Conservation (phyloP, 768 basidiomycete species). For the Suillus americanus region DNA sequence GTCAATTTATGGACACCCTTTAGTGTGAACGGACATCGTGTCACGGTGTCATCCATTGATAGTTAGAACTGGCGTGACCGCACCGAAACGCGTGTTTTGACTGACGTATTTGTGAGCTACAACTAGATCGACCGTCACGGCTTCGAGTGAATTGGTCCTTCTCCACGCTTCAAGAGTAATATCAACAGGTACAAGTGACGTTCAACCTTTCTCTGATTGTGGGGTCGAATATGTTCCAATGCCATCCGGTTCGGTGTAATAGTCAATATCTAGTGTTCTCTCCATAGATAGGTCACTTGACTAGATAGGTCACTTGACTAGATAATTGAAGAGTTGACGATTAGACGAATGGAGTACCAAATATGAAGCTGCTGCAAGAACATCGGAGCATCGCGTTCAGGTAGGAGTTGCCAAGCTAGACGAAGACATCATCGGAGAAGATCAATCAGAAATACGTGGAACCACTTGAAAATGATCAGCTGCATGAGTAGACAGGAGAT, state of each 20-base stretch:
- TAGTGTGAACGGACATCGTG: no score
- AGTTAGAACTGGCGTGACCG: no score
- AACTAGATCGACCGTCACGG: no score
- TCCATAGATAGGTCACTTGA: neutral
- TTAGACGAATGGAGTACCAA: neutral
- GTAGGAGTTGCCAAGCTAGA: neutral
- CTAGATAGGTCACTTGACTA: neutral
- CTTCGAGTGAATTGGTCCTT: no score
- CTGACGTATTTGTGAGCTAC: no score
- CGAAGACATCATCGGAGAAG: neutral
- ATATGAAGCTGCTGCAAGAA: neutral
- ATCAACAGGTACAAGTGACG: neutral
- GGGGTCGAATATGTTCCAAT: neutral
- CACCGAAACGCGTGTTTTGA: no score
- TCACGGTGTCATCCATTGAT: no score
- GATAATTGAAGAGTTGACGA: neutral
- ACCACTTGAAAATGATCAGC: neutral
- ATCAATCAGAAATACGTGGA: neutral
- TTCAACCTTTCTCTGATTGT: neutral
- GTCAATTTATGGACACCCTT: constrained; percentile 45
- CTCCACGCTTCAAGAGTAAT: neutral
- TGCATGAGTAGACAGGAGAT: neutral
- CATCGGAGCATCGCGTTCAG: neutral
- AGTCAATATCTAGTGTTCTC: neutral
- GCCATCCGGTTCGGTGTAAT: neutral